These are phyloP conservation scores for Cercospora nicotianae DNA, from an alignment of 2,329 filamentous ascomycete genomes.

Conservation along the genomic window DNA sequence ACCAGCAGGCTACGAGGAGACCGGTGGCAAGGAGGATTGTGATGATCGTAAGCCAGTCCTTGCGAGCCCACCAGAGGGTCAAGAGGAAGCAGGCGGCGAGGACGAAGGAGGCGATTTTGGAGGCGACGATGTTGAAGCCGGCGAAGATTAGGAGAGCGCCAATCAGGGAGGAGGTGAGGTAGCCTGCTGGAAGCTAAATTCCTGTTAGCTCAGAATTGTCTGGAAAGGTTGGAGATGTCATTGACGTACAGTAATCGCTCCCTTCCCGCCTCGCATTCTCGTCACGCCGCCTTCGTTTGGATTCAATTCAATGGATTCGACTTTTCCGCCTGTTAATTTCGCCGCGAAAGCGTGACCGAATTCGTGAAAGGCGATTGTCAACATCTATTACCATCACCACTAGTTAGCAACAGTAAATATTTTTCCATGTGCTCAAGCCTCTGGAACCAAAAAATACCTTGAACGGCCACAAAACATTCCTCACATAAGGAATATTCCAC, in stretches of 20 bases:
- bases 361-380: constrained; percentile 81
- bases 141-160: constrained; percentile 76
- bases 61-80: constrained; percentile 79
- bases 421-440: too few species aligned
- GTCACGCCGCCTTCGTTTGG: constrained; percentile 77
- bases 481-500: constrained; percentile 78
- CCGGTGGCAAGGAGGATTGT: constrained; percentile 71
- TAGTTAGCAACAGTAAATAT: too few species aligned
- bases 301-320: constrained; percentile 73
- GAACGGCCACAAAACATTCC: constrained; percentile 75
- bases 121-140: constrained; percentile 78
- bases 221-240: too few species aligned
- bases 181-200: constrained; percentile 65
- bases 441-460: constrained; percentile 53
- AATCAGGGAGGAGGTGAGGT: constrained; percentile 74
- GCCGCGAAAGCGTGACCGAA: constrained; percentile 73
- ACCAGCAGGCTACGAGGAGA: constrained; percentile 73
- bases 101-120: constrained; percentile 73
- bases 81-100: constrained; percentile 72
- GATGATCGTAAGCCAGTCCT: constrained; percentile 73
- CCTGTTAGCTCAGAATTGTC: not conserved
- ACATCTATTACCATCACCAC: constrained; percentile 58
- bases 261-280: constrained; percentile 71
- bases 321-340: constrained; percentile 69
- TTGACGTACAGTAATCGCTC: constrained; percentile 57